Percentiles rank a stretch among this genome's conserved stretches.
Evolutionary conservation across 768 basidiomycete species (phyloP).

Genomic region (Hygrophoropsis aurantiaca): DNA sequence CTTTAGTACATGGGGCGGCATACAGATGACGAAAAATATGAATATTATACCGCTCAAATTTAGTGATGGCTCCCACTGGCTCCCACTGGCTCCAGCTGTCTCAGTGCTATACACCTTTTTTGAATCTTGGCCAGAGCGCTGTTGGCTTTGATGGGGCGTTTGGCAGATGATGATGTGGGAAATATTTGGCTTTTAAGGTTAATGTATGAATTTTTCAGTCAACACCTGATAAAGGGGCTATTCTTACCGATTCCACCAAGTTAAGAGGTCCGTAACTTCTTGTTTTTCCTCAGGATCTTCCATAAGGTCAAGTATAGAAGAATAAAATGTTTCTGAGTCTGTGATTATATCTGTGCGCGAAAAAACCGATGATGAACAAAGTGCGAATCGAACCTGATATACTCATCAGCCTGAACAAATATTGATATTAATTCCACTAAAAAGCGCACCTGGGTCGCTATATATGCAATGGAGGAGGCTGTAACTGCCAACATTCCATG

Average conservation of each 20-base stretch:
- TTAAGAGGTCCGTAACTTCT: slow-evolving; percentile 12
- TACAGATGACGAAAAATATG: too few relatives aligned
- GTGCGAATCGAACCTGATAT: slow-evolving; percentile 16
- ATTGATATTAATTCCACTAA: too few relatives aligned
- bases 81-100: too few relatives aligned
- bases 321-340: slow-evolving; percentile 19
- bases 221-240: background rate
- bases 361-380: slow-evolving; percentile 15
- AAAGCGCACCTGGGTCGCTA: slow-evolving; percentile 16
- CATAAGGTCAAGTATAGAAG: slow-evolving; percentile 12
- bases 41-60: too few relatives aligned
- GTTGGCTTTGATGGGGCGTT: background rate
- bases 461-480: slow-evolving; percentile 16
- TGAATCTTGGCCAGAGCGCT: background rate
- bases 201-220: background rate
- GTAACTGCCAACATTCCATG: slow-evolving; percentile 15
- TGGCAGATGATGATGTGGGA: background rate
- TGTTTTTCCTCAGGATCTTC: slow-evolving; percentile 15
- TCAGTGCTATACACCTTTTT: background rate
- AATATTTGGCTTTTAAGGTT: slow-evolving; percentile 4
- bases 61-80: too few relatives aligned
- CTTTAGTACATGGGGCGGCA: too few relatives aligned
- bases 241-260: slow-evolving; percentile 13
- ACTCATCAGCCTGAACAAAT: too few relatives aligned
- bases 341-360: slow-evolving; percentile 16